Base-by-base conservation (phyloP, 345 rosid genomes). In the Rubroshorea leprosula region DNA sequence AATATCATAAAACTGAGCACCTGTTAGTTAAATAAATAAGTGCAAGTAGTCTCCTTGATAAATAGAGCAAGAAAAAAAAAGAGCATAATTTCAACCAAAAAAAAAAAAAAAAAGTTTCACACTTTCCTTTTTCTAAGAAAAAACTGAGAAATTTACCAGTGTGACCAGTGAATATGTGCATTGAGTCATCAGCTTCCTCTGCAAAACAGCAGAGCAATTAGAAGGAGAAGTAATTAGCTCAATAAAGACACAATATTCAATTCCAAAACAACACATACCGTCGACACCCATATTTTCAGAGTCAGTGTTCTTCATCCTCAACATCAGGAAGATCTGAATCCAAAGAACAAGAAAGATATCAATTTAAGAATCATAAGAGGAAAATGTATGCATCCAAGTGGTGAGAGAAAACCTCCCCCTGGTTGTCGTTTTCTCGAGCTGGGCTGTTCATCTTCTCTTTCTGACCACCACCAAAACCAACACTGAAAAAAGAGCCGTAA, bases 141-240 rank as follows among this genome's bases (percentile, higher is more conserved):
- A 14, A 3, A 61, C 21, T 4, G n/a, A 54, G 45, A 27, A 27
- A 0, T 26, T 63, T 68, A 88, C 98, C 90, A 15, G 81, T 74
- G 45, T 92, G 96, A 51, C 95, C 98, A 0, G 96, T 84, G 76
- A 92, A 92, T 44, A 80, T 83, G 73, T 89, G 98, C 73, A 84
- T 18, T 3, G 98, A 89, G 68, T 89, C 98, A 73, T 91, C 97
- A 41, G 68, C 65, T 50, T 80, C 91, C 39, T 84, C 93, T 85
- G 74, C 14, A 49, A 66, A 50, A 50, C 11, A 35, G 12, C 12
- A 35, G 12, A 35, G 5, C 41, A 13, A 35, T 35, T 35, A 35
- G 41, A 6, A 10, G 11, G 1, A 35, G 41, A 35, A 27, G 31
- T n/a, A n/a, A n/a, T n/a, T n/a, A n/a, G n/a, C n/a, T n/a, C n/a